phyloP scores from a whole-genome alignment of 1,284 basidiomycete genomes.

The Salmacisia buchloeana region DNA sequence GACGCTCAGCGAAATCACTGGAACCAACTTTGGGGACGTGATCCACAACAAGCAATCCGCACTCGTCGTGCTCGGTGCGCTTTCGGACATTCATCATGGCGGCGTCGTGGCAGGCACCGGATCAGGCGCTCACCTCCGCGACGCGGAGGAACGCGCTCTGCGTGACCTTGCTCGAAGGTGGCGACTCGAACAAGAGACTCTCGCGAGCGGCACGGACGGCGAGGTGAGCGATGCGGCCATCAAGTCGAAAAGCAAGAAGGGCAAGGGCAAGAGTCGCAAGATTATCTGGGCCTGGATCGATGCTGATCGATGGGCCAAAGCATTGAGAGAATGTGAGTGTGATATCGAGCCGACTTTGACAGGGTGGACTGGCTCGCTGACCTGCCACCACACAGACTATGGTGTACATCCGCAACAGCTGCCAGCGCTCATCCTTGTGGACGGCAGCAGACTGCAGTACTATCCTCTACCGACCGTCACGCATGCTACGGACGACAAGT shows the following conservation, averaged over 20 bases:
- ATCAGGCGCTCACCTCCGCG: slow-evolving; percentile 22
- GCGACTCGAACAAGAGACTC: background rate
- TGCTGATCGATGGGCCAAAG: slow-evolving; percentile 35
- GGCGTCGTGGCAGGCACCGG: slow-evolving; percentile 9
- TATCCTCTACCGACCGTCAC: slow-evolving; percentile 19
- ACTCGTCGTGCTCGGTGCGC: slow-evolving; percentile 35
- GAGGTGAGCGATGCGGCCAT: background rate
- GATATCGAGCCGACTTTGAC: background rate
- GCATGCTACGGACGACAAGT: background rate
- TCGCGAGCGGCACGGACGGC: background rate
- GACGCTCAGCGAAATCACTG: slow-evolving; percentile 32
- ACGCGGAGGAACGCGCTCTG: slow-evolving; percentile 28
- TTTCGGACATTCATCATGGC: slow-evolving; percentile 33
- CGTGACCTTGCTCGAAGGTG: slow-evolving; percentile 20
- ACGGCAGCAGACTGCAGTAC: slow-evolving; percentile 28
- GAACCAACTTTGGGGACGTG: slow-evolving; percentile 32
- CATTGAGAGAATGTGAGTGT: slow-evolving; percentile 24
- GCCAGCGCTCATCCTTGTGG: slow-evolving; percentile 29
- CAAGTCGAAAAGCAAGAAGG: background rate
- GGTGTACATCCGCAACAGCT: slow-evolving; percentile 17
- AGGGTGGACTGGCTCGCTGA: background rate
- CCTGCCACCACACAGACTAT: slow-evolving; percentile 14
- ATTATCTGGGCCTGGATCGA: slow-evolving; percentile 46
- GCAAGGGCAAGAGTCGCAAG: background rate
- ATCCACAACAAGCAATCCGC: slow-evolving; percentile 27